Conservation (phyloP, 2,329 filamentous ascomycete genomes). For the Aspergillus oerlinghausenensis region DNA sequence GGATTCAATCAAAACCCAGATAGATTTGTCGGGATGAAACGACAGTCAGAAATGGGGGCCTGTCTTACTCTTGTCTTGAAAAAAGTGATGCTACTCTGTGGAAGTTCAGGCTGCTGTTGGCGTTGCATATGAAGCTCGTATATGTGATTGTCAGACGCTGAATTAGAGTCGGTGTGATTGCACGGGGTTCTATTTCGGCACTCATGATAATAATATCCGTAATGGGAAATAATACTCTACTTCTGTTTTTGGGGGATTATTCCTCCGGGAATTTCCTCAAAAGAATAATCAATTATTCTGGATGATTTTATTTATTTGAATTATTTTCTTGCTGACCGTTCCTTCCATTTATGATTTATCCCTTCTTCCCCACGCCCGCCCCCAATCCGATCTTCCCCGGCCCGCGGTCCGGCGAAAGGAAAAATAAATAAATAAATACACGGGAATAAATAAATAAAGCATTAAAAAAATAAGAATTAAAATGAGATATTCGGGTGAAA, state of each 20-base stretch:
- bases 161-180: neutral
- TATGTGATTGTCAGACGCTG: neutral
- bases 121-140: neutral
- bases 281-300: neutral
- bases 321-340: neutral
- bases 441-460: neutral
- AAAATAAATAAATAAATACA: slow-evolving; percentile 2
- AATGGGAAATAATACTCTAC: too few species aligned
- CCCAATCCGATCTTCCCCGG: slow-evolving; percentile 21
- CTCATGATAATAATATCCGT: neutral
- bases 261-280: too few species aligned
- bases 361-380: slow-evolving; percentile 14
- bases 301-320: neutral
- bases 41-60: neutral
- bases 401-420: slow-evolving; percentile 12
- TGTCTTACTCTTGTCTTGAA: neutral
- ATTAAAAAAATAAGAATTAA: slow-evolving; percentile 3
- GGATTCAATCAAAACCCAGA: neutral
- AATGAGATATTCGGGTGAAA: neutral
- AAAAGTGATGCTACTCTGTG: neutral
- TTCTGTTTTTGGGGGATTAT: too few species aligned
- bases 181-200: neutral
- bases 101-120: neutral
- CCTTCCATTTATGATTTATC: slow-evolving; percentile 9
- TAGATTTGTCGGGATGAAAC: neutral